Conservation (phyloP, 768 basidiomycete genomes). For the Phlebiopsis gigantea region DNA sequence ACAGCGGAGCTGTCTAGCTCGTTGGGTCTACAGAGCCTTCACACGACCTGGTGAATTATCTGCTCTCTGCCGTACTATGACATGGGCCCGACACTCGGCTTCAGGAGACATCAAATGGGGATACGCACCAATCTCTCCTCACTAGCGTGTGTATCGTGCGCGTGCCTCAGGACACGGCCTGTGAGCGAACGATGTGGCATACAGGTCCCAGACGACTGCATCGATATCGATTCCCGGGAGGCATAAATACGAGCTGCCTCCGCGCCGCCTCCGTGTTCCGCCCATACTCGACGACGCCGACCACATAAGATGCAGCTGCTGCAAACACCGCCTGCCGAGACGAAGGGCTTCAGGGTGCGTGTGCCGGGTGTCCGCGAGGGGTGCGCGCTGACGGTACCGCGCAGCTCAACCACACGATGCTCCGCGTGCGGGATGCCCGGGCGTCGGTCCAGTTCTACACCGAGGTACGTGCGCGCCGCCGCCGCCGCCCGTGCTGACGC, state of each 20-base stretch:
- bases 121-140: no score
- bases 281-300: not conserved
- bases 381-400: not conserved
- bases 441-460: conserved; percentile 77
- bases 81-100: no score
- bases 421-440: conserved; percentile 85
- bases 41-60: no score
- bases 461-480: conserved; percentile 25
- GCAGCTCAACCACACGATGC: conserved; percentile 85
- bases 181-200: no score
- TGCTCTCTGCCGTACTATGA: no score
- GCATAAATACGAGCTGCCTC: not conserved
- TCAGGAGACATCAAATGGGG: no score
- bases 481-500: not conserved
- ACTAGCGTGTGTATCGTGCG: no score
- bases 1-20: no score
- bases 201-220: no score
- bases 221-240: no score
- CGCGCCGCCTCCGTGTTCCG: not conserved
- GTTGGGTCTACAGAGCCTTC: no score
- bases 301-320: not conserved
- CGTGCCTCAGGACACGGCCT: no score
- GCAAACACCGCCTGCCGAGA: not conserved
- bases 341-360: not conserved
- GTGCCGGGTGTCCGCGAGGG: not conserved